These are phyloP conservation scores for Microcyclospora pomicola DNA, from an alignment of 2,329 filamentous ascomycete species.

Conservation along the genomic window DNA sequence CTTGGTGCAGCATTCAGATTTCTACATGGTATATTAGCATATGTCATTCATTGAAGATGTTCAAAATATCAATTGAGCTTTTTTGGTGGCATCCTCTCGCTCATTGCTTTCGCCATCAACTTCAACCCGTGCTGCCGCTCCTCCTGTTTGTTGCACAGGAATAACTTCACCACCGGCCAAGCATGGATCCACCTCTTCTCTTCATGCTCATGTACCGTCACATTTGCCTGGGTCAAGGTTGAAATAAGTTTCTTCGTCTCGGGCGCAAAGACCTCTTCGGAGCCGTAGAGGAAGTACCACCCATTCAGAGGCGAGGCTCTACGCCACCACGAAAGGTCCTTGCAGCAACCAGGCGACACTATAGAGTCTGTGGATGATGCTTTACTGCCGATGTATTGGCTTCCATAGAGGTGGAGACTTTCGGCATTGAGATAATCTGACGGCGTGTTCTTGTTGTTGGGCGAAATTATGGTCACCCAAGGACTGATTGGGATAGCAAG, in stretches of 20 bases:
- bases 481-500: conserved; percentile 65
- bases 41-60: no score
- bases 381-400: conserved; percentile 49
- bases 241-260: conserved; percentile 51
- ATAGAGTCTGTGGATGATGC: conserved; percentile 39
- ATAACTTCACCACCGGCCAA: conserved; percentile 61
- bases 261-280: conserved; percentile 62
- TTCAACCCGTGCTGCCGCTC: conserved; percentile 35
- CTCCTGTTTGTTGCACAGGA: conserved; percentile 35
- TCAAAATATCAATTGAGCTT: no score
- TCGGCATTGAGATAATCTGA: conserved; percentile 62
- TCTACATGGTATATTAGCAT: no score
- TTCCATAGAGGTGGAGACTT: conserved; percentile 55
- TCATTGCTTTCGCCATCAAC: conserved; percentile 26
- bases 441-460: conserved; percentile 50
- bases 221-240: conserved; percentile 39
- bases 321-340: conserved; percentile 51
- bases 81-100: conserved; percentile 1
- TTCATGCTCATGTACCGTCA: conserved; percentile 38
- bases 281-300: conserved; percentile 57
- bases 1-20: no score
- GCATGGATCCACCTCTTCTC: conserved; percentile 60
- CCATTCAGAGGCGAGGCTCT: conserved; percentile 52
- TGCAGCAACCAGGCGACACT: conserved; percentile 59
- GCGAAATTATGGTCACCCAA: conserved; percentile 61